phyloP scores from a whole-genome alignment of 441 rosid genomes.

The Croton setiger region DNA sequence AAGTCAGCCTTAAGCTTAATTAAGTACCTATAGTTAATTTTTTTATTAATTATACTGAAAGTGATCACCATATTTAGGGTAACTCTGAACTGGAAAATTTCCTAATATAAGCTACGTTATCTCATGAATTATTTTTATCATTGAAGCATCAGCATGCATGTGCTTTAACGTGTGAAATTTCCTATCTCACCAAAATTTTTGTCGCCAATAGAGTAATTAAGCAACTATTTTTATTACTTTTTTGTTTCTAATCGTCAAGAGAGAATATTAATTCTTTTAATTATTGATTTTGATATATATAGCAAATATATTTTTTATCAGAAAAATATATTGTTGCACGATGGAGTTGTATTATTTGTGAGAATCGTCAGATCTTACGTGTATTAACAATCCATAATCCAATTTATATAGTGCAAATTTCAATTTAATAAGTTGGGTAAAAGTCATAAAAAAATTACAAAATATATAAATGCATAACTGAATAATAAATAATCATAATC shows the following conservation, averaged over 20 bases:
- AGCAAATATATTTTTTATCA: background rate
- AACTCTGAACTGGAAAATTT: background rate
- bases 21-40: too few species aligned
- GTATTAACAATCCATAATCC: background rate
- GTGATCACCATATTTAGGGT: background rate
- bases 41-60: too few species aligned
- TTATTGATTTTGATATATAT: background rate
- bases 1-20: background rate
- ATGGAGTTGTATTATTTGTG: background rate
- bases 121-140: background rate
- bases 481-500: too few species aligned
- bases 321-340: background rate
- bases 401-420: too few species aligned
- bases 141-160: background rate
- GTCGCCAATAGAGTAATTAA: background rate
- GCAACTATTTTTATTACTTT: background rate
- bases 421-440: too few species aligned
- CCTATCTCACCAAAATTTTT: background rate
- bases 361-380: background rate
- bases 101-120: background rate
- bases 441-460: too few species aligned
- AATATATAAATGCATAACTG: too few species aligned
- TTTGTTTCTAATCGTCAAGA: too few species aligned
- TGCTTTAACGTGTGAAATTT: constrained; percentile 1
- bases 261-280: background rate